phyloP scores from a whole-genome alignment of 768 basidiomycete genomes.

The Kwoniella dejecticola region DNA sequence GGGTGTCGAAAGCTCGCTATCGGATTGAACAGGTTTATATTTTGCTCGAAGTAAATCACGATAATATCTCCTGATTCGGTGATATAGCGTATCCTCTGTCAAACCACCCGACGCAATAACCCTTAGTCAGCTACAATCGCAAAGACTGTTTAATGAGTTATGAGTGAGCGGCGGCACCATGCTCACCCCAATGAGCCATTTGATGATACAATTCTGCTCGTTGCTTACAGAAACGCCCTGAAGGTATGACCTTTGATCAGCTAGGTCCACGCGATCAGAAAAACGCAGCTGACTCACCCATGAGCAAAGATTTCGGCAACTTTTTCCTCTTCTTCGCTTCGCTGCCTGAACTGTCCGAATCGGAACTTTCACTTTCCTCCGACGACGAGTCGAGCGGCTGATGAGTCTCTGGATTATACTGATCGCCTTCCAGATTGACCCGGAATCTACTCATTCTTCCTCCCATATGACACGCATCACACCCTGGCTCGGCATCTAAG shows the following conservation, averaged over 20 bases:
- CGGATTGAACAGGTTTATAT: slow-evolving; percentile 51
- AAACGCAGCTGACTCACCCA: slow-evolving; percentile 33
- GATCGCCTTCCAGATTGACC: slow-evolving; percentile 66
- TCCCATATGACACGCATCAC: slow-evolving; percentile 81
- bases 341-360: slow-evolving; percentile 3
- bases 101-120: background rate
- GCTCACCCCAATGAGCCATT: slow-evolving; percentile 56
- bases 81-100: slow-evolving; percentile 40
- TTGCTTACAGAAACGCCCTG: slow-evolving; percentile 42
- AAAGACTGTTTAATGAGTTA: background rate
- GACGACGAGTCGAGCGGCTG: slow-evolving; percentile 51
- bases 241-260: background rate
- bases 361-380: too few relatives aligned
- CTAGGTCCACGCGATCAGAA: background rate
- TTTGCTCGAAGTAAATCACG: slow-evolving; percentile 49
- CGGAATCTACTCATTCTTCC: slow-evolving; percentile 67
- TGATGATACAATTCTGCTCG: slow-evolving; percentile 47
- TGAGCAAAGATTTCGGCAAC: slow-evolving; percentile 21
- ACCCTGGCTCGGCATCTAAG: slow-evolving; percentile 65
- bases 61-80: slow-evolving; percentile 37
- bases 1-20: slow-evolving; percentile 28
- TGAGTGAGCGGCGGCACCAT: slow-evolving; percentile 57
- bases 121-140: background rate
- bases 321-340: background rate
- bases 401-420: slow-evolving; percentile 74